These are phyloP conservation scores for Adansonia rubrostipa DNA, from an alignment of 441 rosid species.

Conservation along the genomic window DNA sequence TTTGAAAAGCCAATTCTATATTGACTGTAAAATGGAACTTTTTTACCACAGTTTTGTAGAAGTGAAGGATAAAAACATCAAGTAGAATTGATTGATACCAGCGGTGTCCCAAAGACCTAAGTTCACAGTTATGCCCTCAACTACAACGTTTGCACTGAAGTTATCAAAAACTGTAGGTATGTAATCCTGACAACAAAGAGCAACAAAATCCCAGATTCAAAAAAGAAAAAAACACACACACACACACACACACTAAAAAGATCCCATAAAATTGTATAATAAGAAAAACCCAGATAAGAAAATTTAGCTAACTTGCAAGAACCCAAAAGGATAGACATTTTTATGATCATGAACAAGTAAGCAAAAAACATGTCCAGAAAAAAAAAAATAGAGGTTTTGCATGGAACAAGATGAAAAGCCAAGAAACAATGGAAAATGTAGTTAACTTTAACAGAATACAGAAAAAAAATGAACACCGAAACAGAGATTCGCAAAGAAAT, in stretches of 20 bases:
- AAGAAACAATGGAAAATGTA: conserved; percentile 43
- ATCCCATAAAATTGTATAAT: background rate
- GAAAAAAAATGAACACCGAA: background rate
- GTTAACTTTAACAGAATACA: conserved; percentile 33
- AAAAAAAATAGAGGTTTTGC: conserved; percentile 22
- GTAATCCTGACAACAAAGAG: conserved; percentile 69
- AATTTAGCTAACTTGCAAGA: conserved; percentile 18
- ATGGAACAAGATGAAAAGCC: conserved; percentile 13
- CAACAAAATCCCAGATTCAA: conserved; percentile 18
- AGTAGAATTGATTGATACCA: conserved; percentile 52
- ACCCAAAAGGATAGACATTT: background rate
- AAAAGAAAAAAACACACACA: background rate
- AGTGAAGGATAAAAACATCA: background rate
- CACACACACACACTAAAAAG: too few species aligned
- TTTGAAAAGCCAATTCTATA: background rate
- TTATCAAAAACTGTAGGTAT: conserved; percentile 97
- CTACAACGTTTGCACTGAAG: conserved; percentile 95
- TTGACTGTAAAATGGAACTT: conserved; percentile 7
- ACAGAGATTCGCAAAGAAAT: conserved; percentile 32
- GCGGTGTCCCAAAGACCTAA: conserved; percentile 99
- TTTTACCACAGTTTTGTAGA: background rate
- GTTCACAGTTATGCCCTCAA: conserved; percentile 90
- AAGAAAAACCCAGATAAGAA: conserved; percentile 22
- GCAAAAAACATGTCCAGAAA: conserved; percentile 26
- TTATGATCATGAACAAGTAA: conserved; percentile 26